Percentiles rank a stretch among this genome's conserved stretches.
phyloP scores from a whole-genome alignment of 2,329 filamentous ascomycete genomes.

The Talaromyces sp. region DNA sequence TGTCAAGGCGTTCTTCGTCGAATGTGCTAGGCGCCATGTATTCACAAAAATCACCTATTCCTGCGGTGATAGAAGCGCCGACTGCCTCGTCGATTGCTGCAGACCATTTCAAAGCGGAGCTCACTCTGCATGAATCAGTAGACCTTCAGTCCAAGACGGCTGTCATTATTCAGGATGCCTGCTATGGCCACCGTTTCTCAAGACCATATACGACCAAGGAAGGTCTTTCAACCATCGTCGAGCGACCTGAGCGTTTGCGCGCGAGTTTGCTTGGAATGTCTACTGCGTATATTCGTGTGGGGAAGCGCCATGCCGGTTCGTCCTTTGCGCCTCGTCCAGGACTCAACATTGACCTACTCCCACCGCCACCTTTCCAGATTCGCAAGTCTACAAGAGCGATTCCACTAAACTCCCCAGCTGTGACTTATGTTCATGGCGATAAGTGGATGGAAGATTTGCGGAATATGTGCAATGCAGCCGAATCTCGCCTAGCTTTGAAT shows the following conservation, averaged over 20 bases:
- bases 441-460: constrained; percentile 94
- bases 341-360: constrained; percentile 52
- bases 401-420: constrained; percentile 68
- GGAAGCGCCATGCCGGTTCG: constrained; percentile 71
- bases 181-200: constrained; percentile 90
- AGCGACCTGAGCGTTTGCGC: constrained; percentile 85
- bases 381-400: constrained; percentile 72
- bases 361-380: constrained; percentile 74
- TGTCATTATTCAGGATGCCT: constrained; percentile 86
- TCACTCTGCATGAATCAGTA: constrained; percentile 57
- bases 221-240: constrained; percentile 76
- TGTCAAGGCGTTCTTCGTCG: constrained; percentile 35
- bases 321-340: constrained; percentile 64
- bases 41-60: constrained; percentile 25
- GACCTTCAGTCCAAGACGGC: constrained; percentile 58
- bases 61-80: constrained; percentile 24
- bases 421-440: constrained; percentile 84
- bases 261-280: constrained; percentile 79
- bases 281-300: constrained; percentile 85
- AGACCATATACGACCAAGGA: constrained; percentile 72
- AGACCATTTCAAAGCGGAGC: constrained; percentile 66
- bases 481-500: constrained; percentile 69
- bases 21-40: constrained; percentile 29
- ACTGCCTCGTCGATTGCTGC: constrained; percentile 61
- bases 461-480: constrained; percentile 77